phyloP scores from a whole-genome alignment of 805 yeast genomes.

The Cyberlindnera suaveolens region DNA sequence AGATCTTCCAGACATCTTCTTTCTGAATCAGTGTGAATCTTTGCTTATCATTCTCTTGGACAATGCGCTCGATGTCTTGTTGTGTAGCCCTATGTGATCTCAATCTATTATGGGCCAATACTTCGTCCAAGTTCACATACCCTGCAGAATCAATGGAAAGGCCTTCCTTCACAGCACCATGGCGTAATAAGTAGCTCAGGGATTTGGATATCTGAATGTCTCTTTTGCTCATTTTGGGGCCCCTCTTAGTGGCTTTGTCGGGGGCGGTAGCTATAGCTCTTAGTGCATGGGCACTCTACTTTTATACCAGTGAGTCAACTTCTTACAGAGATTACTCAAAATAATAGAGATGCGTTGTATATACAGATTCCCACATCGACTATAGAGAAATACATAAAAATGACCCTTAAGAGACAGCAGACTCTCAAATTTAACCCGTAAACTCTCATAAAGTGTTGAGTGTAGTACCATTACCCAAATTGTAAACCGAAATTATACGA shows the following conservation, averaged over 20 bases:
- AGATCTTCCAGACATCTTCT: conserved; percentile 35
- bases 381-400: too few species aligned
- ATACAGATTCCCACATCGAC: too few species aligned
- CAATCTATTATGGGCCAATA: conserved; percentile 53
- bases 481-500: not conserved
- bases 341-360: too few species aligned
- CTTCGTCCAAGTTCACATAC: conserved; percentile 45
- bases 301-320: too few species aligned
- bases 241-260: too few species aligned
- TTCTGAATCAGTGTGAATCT: conserved; percentile 47
- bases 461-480: not conserved
- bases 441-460: not conserved
- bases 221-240: conserved; percentile 24
- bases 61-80: conserved; percentile 56
- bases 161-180: conserved; percentile 69
- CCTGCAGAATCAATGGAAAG: conserved; percentile 64
- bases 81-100: conserved; percentile 48
- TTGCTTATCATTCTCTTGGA: conserved; percentile 59
- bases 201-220: conserved; percentile 62
- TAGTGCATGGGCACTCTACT: too few species aligned
- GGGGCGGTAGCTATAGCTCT: too few species aligned
- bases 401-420: too few species aligned
- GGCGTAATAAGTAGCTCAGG: conserved; percentile 75
- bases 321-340: too few species aligned
- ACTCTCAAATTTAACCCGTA: too few species aligned